These are phyloP conservation scores for Dendrocalamus latiflorus DNA, from an alignment of 202 grass and related monocot genomes.

Conservation along the genomic window DNA sequence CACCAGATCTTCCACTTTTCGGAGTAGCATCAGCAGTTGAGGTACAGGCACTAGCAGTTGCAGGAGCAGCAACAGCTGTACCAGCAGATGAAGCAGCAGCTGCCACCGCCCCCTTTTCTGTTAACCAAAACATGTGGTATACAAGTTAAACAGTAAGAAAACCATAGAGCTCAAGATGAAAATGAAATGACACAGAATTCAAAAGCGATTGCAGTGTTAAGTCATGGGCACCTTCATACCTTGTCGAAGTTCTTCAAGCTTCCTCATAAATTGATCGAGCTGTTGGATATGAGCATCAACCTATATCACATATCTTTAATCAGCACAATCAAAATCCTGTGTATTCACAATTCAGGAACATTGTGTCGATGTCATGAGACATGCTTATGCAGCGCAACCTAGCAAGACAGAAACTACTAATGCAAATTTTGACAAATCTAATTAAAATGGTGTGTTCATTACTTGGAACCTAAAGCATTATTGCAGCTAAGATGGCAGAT, in stretches of 20 bases:
- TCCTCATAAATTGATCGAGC: slow-evolving; percentile 92
- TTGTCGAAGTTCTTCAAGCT: slow-evolving; percentile 70
- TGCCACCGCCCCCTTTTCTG: slow-evolving; percentile 52
- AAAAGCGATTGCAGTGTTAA: background rate
- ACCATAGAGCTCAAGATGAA: background rate
- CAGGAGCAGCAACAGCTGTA: slow-evolving; percentile 9
- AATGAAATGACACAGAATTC: background rate
- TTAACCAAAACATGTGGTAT: slow-evolving; percentile 13
- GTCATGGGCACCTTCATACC: slow-evolving; percentile 26
- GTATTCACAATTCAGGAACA: slow-evolving; percentile 27
- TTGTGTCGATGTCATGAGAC: slow-evolving; percentile 1
- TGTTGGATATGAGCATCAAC: slow-evolving; percentile 98
- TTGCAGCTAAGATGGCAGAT: background rate
- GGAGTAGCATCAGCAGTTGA: slow-evolving; percentile 36
- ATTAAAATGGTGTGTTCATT: background rate
- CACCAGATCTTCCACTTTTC: slow-evolving; percentile 57
- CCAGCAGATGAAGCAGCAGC: slow-evolving; percentile 14
- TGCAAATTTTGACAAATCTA: slow-evolving; percentile 16
- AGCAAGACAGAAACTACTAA: slow-evolving; percentile 21
- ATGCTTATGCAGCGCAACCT: slow-evolving; percentile 20
- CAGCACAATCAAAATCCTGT: slow-evolving; percentile 29
- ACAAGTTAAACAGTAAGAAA: background rate
- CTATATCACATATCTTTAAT: slow-evolving; percentile 43
- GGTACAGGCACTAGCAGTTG: slow-evolving; percentile 27
- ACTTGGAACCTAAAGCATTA: background rate